Evolutionary conservation across 169 alveolate species (phyloP).

Genomic region (Amoebophrya sp.): DNA sequence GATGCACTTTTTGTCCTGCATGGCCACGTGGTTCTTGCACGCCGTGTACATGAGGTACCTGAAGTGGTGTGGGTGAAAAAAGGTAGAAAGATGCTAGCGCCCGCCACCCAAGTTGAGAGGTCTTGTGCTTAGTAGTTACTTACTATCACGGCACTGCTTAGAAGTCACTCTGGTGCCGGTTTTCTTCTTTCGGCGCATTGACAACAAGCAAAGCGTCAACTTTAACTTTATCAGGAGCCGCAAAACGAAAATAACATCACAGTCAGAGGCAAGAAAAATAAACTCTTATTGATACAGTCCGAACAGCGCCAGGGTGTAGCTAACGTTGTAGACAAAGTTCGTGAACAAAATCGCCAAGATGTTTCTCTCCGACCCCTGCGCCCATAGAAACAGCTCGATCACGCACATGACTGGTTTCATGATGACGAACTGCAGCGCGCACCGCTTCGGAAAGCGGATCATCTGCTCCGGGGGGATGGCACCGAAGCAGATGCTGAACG

Average conservation of each 20-base stretch:
- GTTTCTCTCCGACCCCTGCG: background rate
- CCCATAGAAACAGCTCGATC: background rate
- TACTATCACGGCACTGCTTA: too few relatives aligned
- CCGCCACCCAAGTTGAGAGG: too few relatives aligned
- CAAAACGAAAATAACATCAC: too few relatives aligned
- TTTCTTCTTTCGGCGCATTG: too few relatives aligned
- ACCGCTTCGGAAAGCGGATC: background rate
- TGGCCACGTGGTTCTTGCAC: background rate
- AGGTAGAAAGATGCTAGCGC: too few relatives aligned
- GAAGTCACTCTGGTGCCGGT: too few relatives aligned
- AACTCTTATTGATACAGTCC: too few relatives aligned
- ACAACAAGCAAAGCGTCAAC: too few relatives aligned
- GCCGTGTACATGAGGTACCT: slow-evolving; percentile 19
- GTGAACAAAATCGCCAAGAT: background rate
- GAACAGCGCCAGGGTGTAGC: background rate
- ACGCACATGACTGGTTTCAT: slow-evolving; percentile 25
- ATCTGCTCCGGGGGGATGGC: background rate
- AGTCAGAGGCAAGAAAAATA: too few relatives aligned
- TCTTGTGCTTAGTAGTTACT: too few relatives aligned
- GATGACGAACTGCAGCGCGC: slow-evolving; percentile 28
- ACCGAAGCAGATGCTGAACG: background rate
- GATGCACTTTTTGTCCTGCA: slow-evolving; percentile 4
- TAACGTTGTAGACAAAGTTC: background rate
- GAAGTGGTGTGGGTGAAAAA: too few relatives aligned
- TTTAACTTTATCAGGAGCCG: too few relatives aligned